A percentile compares a stretch with the other conserved stretches of the same genome.
Conservation (phyloP, 2,329 filamentous ascomycete genomes). For the Alternaria sp. region DNA sequence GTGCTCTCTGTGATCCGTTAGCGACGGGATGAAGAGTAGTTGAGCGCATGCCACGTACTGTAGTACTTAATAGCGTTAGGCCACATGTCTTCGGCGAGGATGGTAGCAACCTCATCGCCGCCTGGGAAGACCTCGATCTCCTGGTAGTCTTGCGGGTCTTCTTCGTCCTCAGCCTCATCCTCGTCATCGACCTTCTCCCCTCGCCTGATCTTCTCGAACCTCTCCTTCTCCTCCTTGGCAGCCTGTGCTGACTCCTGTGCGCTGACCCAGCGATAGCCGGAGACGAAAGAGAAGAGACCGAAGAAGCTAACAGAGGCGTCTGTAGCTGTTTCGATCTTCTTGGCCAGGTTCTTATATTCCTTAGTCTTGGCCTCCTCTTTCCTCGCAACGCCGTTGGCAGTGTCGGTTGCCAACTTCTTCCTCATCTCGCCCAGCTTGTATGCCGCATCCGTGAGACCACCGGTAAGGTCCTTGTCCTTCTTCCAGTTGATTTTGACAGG, state of each 20-base stretch:
- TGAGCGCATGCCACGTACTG: conserved; percentile 64
- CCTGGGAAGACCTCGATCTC: conserved; percentile 86
- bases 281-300: conserved; percentile 80
- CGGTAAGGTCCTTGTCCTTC: conserved; percentile 78
- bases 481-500: conserved; percentile 85
- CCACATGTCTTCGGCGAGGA: conserved; percentile 87
- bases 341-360: conserved; percentile 62
- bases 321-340: conserved; percentile 63
- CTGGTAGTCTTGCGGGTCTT: conserved; percentile 69
- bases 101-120: conserved; percentile 81
- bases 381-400: conserved; percentile 48
- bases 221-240: conserved; percentile 65
- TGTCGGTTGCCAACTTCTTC: conserved; percentile 41
- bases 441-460: conserved; percentile 77
- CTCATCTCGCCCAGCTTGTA: conserved; percentile 72
- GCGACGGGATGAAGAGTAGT: conserved; percentile 12
- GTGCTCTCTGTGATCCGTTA: conserved; percentile 55
- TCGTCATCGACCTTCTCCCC: conserved; percentile 49
- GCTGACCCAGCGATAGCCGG: conserved; percentile 69
- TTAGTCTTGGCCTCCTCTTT: conserved; percentile 62
- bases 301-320: conserved; percentile 81
- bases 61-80: conserved; percentile 89
- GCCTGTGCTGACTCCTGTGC: conserved; percentile 74
- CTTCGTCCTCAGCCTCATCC: conserved; percentile 55
- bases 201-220: conserved; percentile 55